Evolutionary conservation across 441 rosid species (phyloP), one percentile per base, ranked within the genome.

Genomic region (Erysimum cheiri): DNA sequence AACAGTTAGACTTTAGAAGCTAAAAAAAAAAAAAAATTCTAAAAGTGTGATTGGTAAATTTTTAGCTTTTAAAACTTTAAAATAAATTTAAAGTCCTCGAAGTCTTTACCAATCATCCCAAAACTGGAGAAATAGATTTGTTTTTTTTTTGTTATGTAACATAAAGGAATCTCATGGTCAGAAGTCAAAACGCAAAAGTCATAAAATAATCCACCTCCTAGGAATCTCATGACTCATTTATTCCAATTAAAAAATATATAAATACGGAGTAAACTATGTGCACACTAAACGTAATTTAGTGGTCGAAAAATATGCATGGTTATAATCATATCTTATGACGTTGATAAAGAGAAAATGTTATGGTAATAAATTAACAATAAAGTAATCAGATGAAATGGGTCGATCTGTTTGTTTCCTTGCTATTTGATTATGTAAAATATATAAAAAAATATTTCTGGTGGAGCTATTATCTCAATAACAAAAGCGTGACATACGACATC

Each of bases 401-500:
- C 65, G 70, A 75, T 54, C 62, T 62, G 78, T 75, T 62, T 68
- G 78, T 68, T 62, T 74, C 59, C 32, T 13, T 17, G 53, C 33
- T 15, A 17, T 14, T 24, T 32, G 22, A 15, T 24, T 29, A 17
- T 26, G 6, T 24, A 43, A 39, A 33, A 39, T 2, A 6, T 3
- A 13, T 2, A n/a, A 53, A 55, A 40, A 19, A 19, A 19, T 19
- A 9, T 1, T 14, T 63, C 32, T 63, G 47, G 71, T 69, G 78
- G 71, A 63, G 41, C 66, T 48, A 75, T 75, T 69, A 62, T 69
- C 74, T 74, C 78, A 69, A 75, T 69, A 75, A 31, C 74, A 69
- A 69, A 75, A 75, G 74, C 78, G 60, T 75, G 78, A 75, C 74
- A 69, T 47, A 56, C 63, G 78, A 75, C 70, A 75, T 61, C 65